A percentile compares a stretch with the other conserved stretches of the same genome.
Evolutionary conservation across 2,329 filamentous ascomycete species (phyloP).

Genomic region (Saccharata proteae): DNA sequence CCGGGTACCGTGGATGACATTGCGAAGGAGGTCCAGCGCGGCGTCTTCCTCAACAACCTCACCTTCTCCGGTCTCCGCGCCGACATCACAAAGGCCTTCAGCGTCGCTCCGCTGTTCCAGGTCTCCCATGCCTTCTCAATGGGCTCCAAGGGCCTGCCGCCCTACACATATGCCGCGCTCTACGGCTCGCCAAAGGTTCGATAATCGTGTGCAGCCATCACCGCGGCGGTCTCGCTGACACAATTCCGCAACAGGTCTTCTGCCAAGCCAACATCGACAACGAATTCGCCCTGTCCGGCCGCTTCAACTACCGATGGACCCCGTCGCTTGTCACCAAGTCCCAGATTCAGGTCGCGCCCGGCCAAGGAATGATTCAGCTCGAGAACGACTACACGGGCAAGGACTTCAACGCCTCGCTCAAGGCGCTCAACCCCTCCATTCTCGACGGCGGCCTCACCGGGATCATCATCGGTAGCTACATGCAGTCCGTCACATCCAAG

Average conservation of each 20-base stretch:
- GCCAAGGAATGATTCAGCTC: constrained; percentile 80
- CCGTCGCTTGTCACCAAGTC: constrained; percentile 73
- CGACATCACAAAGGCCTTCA: constrained; percentile 93
- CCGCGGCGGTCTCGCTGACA: constrained; percentile 12
- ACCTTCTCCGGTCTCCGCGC: constrained; percentile 95
- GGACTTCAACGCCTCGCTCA: constrained; percentile 88
- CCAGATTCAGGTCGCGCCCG: constrained; percentile 70
- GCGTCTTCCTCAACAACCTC: constrained; percentile 91
- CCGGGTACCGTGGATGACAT: constrained; percentile 87
- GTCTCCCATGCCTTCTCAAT: constrained; percentile 94
- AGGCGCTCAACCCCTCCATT: constrained; percentile 88
- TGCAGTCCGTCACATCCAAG: constrained; percentile 81
- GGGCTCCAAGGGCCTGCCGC: constrained; percentile 77
- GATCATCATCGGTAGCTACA: constrained; percentile 90
- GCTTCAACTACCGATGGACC: constrained; percentile 89
- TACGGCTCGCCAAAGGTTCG: constrained; percentile 86
- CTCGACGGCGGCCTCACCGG: constrained; percentile 88
- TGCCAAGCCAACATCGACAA: constrained; percentile 93
- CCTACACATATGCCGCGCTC: constrained; percentile 88
- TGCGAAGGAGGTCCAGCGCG: constrained; percentile 83
- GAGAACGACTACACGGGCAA: constrained; percentile 91
- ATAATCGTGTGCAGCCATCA: constrained; percentile 12
- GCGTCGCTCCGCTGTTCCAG: constrained; percentile 87
- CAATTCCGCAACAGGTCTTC: constrained; percentile 56
- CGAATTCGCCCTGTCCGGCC: constrained; percentile 72